phyloP scores from a whole-genome alignment of 2,329 filamentous ascomycete species.

The Fusarium verrucosum region DNA sequence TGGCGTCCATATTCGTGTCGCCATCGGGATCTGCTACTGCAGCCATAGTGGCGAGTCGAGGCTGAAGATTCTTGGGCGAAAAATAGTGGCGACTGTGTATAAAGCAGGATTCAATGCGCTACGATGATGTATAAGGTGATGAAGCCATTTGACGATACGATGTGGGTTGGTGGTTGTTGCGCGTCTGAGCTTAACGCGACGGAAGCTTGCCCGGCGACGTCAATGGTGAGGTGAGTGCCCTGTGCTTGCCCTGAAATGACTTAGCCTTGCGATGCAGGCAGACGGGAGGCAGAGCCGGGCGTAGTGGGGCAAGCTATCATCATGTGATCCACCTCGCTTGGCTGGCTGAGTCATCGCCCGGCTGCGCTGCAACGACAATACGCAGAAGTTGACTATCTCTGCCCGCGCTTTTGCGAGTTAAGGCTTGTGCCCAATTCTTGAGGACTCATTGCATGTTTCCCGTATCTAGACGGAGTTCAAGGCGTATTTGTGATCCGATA shows the following conservation, averaged over 20 bases:
- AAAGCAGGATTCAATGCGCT: neutral
- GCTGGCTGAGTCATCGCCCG: neutral
- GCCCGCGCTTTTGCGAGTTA: neutral
- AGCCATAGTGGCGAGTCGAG: slow-evolving; percentile 38
- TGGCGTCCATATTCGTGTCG: slow-evolving; percentile 39
- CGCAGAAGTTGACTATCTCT: neutral
- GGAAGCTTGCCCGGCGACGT: slow-evolving; percentile 13
- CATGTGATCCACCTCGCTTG: neutral
- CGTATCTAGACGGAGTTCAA: neutral
- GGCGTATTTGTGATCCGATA: slow-evolving; percentile 3
- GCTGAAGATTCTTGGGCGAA: neutral
- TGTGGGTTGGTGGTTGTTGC: slow-evolving; percentile 9
- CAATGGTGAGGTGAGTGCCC: slow-evolving; percentile 30
- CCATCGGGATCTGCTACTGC: slow-evolving; percentile 37
- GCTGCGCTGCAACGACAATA: neutral
- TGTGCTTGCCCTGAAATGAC: slow-evolving; percentile 6
- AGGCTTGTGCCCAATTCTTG: neutral
- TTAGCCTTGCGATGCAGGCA: neutral
- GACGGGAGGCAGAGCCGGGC: neutral
- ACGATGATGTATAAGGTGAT: neutral
- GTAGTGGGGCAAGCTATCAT: neutral
- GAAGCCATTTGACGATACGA: slow-evolving; percentile 13
- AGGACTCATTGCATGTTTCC: neutral
- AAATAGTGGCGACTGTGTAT: neutral
- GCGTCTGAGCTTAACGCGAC: slow-evolving; percentile 20